Evolutionary conservation across 495 filamentous ascomycete species (phyloP), one percentile per base, ranked within the genome.

Genomic region (Penicillium paxilli): DNA sequence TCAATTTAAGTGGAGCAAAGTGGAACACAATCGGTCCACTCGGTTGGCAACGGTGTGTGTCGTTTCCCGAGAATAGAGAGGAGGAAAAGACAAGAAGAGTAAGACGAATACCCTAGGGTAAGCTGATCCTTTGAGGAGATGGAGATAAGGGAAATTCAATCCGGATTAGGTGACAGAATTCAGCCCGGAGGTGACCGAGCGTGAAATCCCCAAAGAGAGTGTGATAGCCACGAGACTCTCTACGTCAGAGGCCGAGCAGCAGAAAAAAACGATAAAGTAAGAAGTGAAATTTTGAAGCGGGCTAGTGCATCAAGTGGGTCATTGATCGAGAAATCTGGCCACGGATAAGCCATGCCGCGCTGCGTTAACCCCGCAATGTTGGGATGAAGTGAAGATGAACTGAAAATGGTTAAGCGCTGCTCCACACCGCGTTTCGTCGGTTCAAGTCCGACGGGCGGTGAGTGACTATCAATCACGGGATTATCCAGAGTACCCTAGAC

Each of bases 1-100:
- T 38, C 17, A 10, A 3, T 3, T 2, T 12, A 11, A 28, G 52
- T 60, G 57, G 52, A 49, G 47, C 21, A 19, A 7, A 33, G 12
- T 49, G 44, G 33, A 37, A 26, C n/a, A 47, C 40, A 53, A 26
- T 12, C 17, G 48, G 19, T 25, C 47, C 54, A 51, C 48, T 30
- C 17, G 26, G 24, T 19, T 46, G n/a, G 19, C 21, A 24, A 26
- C 25, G 26, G 26, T 28, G 49, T 28, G 49, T 51, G 44, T 33
- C 37, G 35, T 38, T 14, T 35, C 32, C 35, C 20, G 20, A 44
- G 19, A 14, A 14, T 20, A 51, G n/a, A 44, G 16, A 24, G n/a
- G 44, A 14, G 22, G 23, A 17, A 11, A 33, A 45, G 49, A 14
- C 14, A 35, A 38, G 49, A 44, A 47, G 49, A 23, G 19, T 48